Evolutionary conservation across 768 basidiomycete genomes (phyloP).

Genomic region (Psilocybe cubensis): DNA sequence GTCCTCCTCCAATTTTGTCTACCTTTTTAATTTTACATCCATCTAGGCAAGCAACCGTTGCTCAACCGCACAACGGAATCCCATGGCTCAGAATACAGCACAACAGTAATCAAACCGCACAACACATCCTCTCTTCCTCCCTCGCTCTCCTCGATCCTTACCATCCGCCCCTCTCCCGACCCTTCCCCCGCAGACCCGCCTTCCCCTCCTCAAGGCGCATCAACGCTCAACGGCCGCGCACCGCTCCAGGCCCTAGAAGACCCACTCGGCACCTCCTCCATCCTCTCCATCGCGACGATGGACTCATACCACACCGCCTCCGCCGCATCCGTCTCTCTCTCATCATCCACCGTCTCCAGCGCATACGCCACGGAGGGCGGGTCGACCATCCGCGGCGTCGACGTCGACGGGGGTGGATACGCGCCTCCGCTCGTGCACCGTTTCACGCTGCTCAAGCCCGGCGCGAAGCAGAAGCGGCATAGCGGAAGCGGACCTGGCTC

Average conservation of each 20-base stretch:
- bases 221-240: slow-evolving; percentile 18
- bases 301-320: slow-evolving; percentile 72
- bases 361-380: slow-evolving; percentile 79
- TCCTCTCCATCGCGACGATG: slow-evolving; percentile 58
- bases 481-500: slow-evolving; percentile 19
- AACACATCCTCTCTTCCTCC: slow-evolving; percentile 43
- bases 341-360: slow-evolving; percentile 51
- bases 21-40: neutral
- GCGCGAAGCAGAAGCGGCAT: slow-evolving; percentile 53
- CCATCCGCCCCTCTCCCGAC: slow-evolving; percentile 60
- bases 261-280: slow-evolving; percentile 46
- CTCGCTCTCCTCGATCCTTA: slow-evolving; percentile 74
- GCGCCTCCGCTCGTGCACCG: slow-evolving; percentile 70
- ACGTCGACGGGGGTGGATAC: slow-evolving; percentile 12
- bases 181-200: slow-evolving; percentile 41
- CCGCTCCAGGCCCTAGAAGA: slow-evolving; percentile 38
- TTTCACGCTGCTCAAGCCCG: slow-evolving; percentile 86
- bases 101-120: slow-evolving; percentile 63
- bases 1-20: neutral
- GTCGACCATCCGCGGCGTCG: slow-evolving; percentile 54
- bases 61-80: slow-evolving; percentile 39
- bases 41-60: slow-evolving; percentile 59
- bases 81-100: slow-evolving; percentile 65
- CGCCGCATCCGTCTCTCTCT: too few relatives aligned
- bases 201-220: slow-evolving; percentile 17